Conservation (phyloP, 805 yeast genomes). For the Starmerella tilneyi region DNA sequence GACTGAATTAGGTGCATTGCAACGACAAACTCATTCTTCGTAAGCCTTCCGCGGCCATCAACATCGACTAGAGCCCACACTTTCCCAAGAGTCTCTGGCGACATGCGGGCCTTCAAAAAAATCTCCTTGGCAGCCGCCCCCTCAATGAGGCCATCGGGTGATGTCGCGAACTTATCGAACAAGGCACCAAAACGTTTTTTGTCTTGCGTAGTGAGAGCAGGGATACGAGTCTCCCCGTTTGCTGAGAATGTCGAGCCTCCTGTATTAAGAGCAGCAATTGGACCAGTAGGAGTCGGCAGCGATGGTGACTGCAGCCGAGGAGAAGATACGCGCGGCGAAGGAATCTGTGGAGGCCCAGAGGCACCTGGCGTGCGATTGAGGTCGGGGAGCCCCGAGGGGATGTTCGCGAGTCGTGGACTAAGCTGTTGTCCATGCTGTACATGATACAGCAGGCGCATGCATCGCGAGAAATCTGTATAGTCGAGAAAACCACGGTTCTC, state of each 20-base stretch:
- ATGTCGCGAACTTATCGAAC: slow-evolving; percentile 60
- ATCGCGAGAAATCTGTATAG: slow-evolving; percentile 69
- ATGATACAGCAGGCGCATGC: slow-evolving; percentile 82
- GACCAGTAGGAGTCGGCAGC: too few relatives aligned
- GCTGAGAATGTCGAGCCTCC: slow-evolving; percentile 15
- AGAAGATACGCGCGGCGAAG: background rate
- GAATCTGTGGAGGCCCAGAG: background rate
- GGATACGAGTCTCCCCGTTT: slow-evolving; percentile 25
- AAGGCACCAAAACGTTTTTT: slow-evolving; percentile 35
- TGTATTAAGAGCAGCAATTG: slow-evolving; percentile 12
- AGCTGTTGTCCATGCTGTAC: slow-evolving; percentile 64
- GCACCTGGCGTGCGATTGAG: slow-evolving; percentile 34
- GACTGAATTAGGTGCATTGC: slow-evolving; percentile 95
- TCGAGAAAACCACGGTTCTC: slow-evolving; percentile 75
- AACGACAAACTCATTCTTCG: slow-evolving; percentile 65
- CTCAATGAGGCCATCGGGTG: slow-evolving; percentile 47
- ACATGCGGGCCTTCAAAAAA: slow-evolving; percentile 78
- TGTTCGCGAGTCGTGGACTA: slow-evolving; percentile 43
- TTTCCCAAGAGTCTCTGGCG: slow-evolving; percentile 65
- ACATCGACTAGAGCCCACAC: slow-evolving; percentile 86
- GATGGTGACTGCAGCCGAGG: background rate
- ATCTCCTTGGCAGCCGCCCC: slow-evolving; percentile 80
- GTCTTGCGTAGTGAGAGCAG: slow-evolving; percentile 32
- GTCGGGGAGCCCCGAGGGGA: slow-evolving; percentile 53
- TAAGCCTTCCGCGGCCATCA: slow-evolving; percentile 59